Evolutionary conservation across 2,329 filamentous ascomycete genomes (phyloP).

Genomic region (Botrytis fabae): DNA sequence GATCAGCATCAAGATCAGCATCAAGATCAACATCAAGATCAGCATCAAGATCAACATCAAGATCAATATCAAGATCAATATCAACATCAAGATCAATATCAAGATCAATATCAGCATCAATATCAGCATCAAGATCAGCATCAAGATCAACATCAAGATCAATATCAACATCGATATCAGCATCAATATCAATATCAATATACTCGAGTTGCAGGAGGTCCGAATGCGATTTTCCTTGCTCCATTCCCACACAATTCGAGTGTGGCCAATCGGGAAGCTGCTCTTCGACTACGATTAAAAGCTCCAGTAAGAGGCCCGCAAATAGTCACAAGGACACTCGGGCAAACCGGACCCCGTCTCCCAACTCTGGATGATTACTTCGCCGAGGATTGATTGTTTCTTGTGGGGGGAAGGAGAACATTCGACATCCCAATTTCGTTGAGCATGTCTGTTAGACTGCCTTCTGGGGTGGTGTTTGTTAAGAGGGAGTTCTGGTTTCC

Average conservation of each 20-base stretch:
- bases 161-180: background rate
- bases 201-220: too few relatives aligned
- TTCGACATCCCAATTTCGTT: background rate
- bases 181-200: background rate
- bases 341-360: background rate
- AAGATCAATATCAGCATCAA: background rate
- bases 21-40: too few relatives aligned
- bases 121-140: background rate
- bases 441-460: background rate
- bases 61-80: background rate
- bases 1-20: background rate
- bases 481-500: background rate
- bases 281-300: background rate
- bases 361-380: constrained; percentile 8
- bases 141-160: background rate
- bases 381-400: background rate
- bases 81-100: background rate
- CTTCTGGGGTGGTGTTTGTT: background rate
- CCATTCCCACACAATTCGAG: background rate
- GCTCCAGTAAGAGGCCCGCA: background rate
- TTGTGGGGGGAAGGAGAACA: background rate
- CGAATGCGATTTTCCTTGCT: background rate
- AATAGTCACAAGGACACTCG: background rate
- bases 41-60: background rate
- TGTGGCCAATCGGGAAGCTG: background rate